Evolutionary conservation across 2,329 filamentous ascomycete genomes (phyloP).

Genomic region (Aspergillus aculeatus): DNA sequence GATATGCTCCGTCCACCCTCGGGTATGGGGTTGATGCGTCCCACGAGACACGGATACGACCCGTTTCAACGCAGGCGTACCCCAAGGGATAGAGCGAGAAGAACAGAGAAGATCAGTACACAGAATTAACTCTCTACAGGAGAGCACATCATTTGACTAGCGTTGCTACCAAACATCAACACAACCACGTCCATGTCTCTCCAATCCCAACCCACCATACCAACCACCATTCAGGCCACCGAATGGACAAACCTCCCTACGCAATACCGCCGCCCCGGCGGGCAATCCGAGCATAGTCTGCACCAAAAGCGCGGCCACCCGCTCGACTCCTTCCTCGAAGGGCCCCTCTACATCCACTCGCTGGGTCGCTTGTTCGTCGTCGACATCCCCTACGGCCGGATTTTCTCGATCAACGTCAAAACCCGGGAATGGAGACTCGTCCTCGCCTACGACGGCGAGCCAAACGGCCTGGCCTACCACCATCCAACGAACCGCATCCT

Average conservation of each 20-base stretch:
- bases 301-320: conserved; percentile 1
- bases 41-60: too few species aligned
- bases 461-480: not conserved
- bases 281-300: not conserved
- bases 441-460: not conserved
- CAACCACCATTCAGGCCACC: not conserved
- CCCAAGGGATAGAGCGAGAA: too few species aligned
- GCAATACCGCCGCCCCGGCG: not conserved
- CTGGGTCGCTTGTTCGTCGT: not conserved
- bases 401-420: not conserved
- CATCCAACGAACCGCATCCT: not conserved
- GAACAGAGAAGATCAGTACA: too few species aligned
- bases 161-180: too few species aligned
- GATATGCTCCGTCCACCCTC: too few species aligned
- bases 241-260: not conserved
- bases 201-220: too few species aligned
- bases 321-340: conserved; percentile 4
- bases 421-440: not conserved
- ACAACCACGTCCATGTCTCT: too few species aligned
- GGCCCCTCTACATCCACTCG: not conserved
- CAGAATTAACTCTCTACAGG: too few species aligned
- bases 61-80: too few species aligned
- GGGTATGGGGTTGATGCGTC: too few species aligned
- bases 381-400: not conserved
- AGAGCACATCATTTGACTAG: too few species aligned